phyloP scores from a whole-genome alignment of 2,329 filamentous ascomycete species.

The Cytospora piceae region DNA sequence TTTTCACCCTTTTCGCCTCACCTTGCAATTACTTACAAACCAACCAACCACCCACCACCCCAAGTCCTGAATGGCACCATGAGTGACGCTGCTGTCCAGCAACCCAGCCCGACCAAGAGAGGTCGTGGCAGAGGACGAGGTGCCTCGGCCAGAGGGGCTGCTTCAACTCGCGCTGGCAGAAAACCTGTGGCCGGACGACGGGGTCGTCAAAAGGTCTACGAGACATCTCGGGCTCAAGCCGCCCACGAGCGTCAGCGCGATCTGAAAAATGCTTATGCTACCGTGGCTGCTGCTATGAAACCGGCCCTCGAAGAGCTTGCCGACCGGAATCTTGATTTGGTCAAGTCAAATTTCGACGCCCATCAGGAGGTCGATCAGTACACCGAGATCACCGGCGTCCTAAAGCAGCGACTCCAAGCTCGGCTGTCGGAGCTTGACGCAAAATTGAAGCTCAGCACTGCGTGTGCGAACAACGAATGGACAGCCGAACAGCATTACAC shows the following conservation, averaged over 20 bases:
- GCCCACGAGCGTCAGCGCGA: slow-evolving; percentile 67
- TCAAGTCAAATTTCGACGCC: slow-evolving; percentile 57
- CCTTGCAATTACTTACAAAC: slow-evolving; percentile 17
- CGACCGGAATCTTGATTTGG: slow-evolving; percentile 59
- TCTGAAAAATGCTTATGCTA: slow-evolving; percentile 67
- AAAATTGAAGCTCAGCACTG: slow-evolving; percentile 29
- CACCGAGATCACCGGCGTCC: slow-evolving; percentile 51
- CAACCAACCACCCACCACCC: slow-evolving; percentile 2
- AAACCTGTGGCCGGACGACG: slow-evolving; percentile 29
- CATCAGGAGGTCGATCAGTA: slow-evolving; percentile 60
- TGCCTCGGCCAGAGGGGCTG: slow-evolving; percentile 22
- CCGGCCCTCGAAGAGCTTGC: slow-evolving; percentile 68
- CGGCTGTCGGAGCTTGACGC: slow-evolving; percentile 35
- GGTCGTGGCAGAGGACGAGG: slow-evolving; percentile 28
- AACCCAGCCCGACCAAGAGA: slow-evolving; percentile 31
- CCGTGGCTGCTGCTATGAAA: slow-evolving; percentile 65
- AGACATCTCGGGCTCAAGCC: slow-evolving; percentile 58
- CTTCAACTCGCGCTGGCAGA: slow-evolving; percentile 27
- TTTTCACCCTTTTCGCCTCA: slow-evolving; percentile 20
- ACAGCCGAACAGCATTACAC: slow-evolving; percentile 20
- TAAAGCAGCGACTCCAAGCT: slow-evolving; percentile 50
- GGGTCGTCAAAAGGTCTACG: slow-evolving; percentile 61
- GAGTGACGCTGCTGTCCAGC: slow-evolving; percentile 30
- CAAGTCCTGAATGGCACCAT: slow-evolving; percentile 30
- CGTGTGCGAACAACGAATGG: slow-evolving; percentile 30